Base-by-base conservation (phyloP, 2,329 filamentous ascomycete species). In the Hortaea werneckii region DNA sequence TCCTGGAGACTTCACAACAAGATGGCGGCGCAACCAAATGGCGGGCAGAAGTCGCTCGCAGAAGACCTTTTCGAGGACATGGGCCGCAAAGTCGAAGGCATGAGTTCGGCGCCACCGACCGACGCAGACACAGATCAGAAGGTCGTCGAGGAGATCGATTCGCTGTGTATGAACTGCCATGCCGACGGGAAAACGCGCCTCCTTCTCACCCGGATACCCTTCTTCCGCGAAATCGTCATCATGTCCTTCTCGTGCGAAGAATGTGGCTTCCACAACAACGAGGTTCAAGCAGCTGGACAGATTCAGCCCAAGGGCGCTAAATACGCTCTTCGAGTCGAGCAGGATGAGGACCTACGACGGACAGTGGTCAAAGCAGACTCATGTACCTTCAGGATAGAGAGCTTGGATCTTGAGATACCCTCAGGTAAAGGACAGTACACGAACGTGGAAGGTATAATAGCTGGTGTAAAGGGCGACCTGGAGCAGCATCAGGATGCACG, bases 161-260 rank as follows among this genome's bases (percentile, higher is more conserved):
- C 68, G 50, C 58, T 75, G 53, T 76, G 73, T 60, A 75, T 76
- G 71, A 75, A 75, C 61, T 76, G 73, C 54, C 70, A 74, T 52
- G 70, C 71, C 42, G 59, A 75, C 53, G 92, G 92, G 58, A 78
- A 73, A 1, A 98, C 92, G 10, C 79, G 83, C 48, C 78, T 98
- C 20, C 80, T 98, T 38, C 80, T 98, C 45, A 94, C 94, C 11
- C 80, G 81, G 54, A 95, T 98, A 46, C 92, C 92, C 11, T 96
- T 87, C 75, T 98, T 98, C 74, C 87, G 88, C 70, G 90, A 98
- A 67, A 82, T 98, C 52, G 87, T 98, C 59, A 79, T 98, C 66
- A 95, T 95, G 82, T 96, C 90, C 51, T 98, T 98, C 67, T 78
- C 79, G 54, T 98, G 92, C 73, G 81, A 87, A 5, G 80, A 95